Base-by-base conservation (phyloP, 139 green algal species). In the Protoeuglena noctilucae region DNA sequence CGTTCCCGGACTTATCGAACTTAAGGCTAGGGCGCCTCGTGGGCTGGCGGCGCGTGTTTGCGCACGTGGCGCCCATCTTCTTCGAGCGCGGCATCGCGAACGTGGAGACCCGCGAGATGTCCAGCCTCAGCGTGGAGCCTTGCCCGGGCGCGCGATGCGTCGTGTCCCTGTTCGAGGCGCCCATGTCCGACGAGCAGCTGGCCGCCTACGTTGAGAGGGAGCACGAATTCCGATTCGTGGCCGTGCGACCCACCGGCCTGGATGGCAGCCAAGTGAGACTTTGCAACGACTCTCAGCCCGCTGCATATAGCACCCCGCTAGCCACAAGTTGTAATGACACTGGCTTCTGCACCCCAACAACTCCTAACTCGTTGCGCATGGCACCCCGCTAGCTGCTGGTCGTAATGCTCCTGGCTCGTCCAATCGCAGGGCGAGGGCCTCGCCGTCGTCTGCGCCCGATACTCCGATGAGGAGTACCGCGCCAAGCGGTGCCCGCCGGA, bases 181-280 rank as follows among this genome's bases (percentile, higher is more conserved):
- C 68, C 9, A 56, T 51, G 29, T 73, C 40, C 4, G 29, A 68
- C 12, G 56, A 59, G 19, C 40, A 47, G 18, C 70, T 82, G 21
- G 48, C 61, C 9, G 82, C 79, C 5, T 93, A 92, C 50, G 75
- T 94, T 3, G 63, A 77, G 26, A 58, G 87, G 9, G 87, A 95
- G 68, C 79, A 93, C 53, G 87, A 95, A 71, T 94, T 93, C 58
- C 63, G 73, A 16, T 90, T 94, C 39, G 54, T 84, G 22, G 79
- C 69, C 14, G 84, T 93, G 46, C 23, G 72, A 27, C 59, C 70
- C 0, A 49, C 54, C 23, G 56, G 61, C 17, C 53, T 80, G 9
- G 43, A 66, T 2, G 64, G 71, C 9, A 19, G 9, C 34, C 9
- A n/a, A n/a, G n/a, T n/a, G n/a, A n/a, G n/a, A n/a, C n/a, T n/a